phyloP scores from a whole-genome alignment of 208 protist species.

The Borovskyia barvae region DNA sequence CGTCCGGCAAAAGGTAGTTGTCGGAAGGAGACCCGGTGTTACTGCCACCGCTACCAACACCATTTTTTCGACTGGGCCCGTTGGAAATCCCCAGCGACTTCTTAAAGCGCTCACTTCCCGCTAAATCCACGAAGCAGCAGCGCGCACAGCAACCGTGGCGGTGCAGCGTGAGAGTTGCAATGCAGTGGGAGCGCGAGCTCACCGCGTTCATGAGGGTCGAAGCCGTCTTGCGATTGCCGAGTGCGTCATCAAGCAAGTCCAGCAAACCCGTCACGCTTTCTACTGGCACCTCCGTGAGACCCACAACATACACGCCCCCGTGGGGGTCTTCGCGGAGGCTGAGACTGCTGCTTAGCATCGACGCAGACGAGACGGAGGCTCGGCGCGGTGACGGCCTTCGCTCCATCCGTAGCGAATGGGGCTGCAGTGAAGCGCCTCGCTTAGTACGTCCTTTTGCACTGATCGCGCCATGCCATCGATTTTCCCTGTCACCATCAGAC shows the following conservation, averaged over 20 bases:
- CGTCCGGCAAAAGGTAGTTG: slow-evolving; percentile 5
- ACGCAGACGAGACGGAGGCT: not conserved
- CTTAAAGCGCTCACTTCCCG: slow-evolving; percentile 92
- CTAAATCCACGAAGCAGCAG: slow-evolving; percentile 94
- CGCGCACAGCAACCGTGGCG: slow-evolving; percentile 55
- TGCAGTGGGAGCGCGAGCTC: slow-evolving; percentile 91
- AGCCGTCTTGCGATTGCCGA: slow-evolving; percentile 88
- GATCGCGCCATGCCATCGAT: no score
- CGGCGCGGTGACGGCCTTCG: not conserved
- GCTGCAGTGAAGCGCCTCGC: no score
- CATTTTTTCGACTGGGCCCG: not conserved
- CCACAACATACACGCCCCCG: slow-evolving; percentile 77
- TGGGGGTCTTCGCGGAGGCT: slow-evolving; percentile 85
- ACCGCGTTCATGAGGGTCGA: slow-evolving; percentile 92
- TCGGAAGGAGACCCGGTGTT: not conserved
- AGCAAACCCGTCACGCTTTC: slow-evolving; percentile 66
- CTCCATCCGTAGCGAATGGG: no score
- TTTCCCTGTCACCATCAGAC: no score
- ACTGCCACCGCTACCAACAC: not conserved
- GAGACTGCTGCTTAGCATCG: slow-evolving; percentile 17
- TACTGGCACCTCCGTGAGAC: slow-evolving; percentile 71
- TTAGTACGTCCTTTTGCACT: no score
- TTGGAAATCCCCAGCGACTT: slow-evolving; percentile 42
- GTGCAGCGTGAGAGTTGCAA: slow-evolving; percentile 89
- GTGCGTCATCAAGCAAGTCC: slow-evolving; percentile 73